Base-by-base conservation (phyloP, 345 rosid species). In the Psidium friedrichsthalianum region DNA sequence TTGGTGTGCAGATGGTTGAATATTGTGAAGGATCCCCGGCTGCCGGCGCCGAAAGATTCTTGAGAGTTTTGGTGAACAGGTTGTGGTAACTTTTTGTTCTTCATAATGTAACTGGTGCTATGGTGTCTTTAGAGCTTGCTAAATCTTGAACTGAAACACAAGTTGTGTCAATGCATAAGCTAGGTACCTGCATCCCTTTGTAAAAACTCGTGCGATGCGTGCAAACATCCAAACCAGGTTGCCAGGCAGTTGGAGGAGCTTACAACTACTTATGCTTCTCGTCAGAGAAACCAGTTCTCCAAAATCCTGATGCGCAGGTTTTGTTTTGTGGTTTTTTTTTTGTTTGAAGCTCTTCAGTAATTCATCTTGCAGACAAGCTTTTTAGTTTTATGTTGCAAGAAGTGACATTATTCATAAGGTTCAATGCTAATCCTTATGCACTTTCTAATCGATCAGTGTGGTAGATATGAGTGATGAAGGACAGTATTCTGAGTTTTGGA, bases 61-160 rank as follows among this genome's bases (percentile, higher is more conserved):
- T 40, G 94, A 97, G 86, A 90, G 96, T 91, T 96, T 97, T 89
- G 98, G 98, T 76, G 98, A 96, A 89, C 92, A 95, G 99, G 98
- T 95, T 86, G n/a, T 78, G 83, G 29, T 24, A 44, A 40, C 56
- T 27, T 85, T 51, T 74, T 16, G 59, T 54, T 51, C 51, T 74
- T 54, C 55, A 64, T 15, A 11, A 15, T n/a, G 59, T 22, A 27
- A 27, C 49, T 56, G 47, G 51, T 84, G 85, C 81, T 59, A 22
- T 24, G 10, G 52, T 51, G 69, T 59, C n/a, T 21, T 14, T 42
- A 16, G 51, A 84, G 56, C n/a, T 14, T 29, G 56, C 53, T 84
- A 8, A 49, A 58, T 40, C 42, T 59, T 56, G 74, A 84, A 40
- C 44, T 61, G 74, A 49, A 51, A 54, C 81, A 15, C 42, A 20